Evolutionary conservation across 2,329 filamentous ascomycete genomes (phyloP), one percentile per base, ranked within the genome.

Genomic region (Reticulascus tulasneorum): DNA sequence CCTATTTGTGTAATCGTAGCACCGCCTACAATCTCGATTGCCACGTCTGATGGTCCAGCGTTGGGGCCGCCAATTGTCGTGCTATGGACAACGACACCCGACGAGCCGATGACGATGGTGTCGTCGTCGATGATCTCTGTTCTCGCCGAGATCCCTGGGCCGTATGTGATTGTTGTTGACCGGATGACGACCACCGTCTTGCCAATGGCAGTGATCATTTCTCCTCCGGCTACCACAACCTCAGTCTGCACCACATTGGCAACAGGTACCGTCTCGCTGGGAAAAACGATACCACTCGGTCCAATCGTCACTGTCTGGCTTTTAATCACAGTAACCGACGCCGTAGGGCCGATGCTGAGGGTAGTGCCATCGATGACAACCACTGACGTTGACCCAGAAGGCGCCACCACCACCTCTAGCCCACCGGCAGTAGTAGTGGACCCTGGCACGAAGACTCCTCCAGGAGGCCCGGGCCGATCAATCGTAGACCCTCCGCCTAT

Each of bases 1-100:
- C 64, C 67, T 8, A 75, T 47, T 46, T 69, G 63, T 12, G 69
- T 73, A 34, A 77, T 58, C 4, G 73, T 75, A 12, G 65, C 71
- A 9, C 73, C 73, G 33, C 73, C 73, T 8, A 73, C 63, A 37
- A 75, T 64, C 27, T 66, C 67, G 47, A 62, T 67, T 3, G 59
- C 55, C 2, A 65, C 70, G 10, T 58, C 59, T 2, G 50, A 54
- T 2, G 52, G 33, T 4, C 47, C 45, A 11, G 64, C 69, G 1
- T 47, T 39, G 4, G 52, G 44, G 0, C 71, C 72, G 13, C 71
- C 71, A 0, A 75, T 37, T 1, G 63, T 67, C 20, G 54, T 58
- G 20, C 60, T 60, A 44, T 57, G 62, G 3, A 68, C 49, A 3
- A 60, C 46, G 6, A 75, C 49, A 15, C 67, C 71, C 0, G 51